Conservation (phyloP, 805 yeast species). For the Metschnikowia baotianmanensis region DNA sequence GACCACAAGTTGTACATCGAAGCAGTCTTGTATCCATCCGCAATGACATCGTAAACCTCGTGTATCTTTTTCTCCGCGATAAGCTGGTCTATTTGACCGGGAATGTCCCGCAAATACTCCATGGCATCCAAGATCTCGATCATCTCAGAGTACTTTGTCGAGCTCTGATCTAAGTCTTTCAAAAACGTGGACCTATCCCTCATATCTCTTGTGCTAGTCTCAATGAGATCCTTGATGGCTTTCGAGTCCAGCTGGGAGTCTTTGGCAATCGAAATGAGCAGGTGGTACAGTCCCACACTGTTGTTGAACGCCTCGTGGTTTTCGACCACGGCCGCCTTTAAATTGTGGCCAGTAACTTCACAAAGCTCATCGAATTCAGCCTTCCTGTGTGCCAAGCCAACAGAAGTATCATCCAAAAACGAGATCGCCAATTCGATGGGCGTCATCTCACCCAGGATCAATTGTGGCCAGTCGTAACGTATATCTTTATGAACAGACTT, state of each 20-base stretch:
- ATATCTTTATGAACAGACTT: constrained; percentile 36
- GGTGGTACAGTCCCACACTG: constrained; percentile 80
- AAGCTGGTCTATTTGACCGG: constrained; percentile 61
- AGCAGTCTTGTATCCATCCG: constrained; percentile 42
- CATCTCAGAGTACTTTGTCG: constrained; percentile 62
- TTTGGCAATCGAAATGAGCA: constrained; percentile 59
- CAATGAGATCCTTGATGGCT: constrained; percentile 48
- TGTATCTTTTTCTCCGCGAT: constrained; percentile 71
- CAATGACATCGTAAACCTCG: constrained; percentile 58
- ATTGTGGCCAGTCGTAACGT: constrained; percentile 45
- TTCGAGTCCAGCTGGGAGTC: constrained; percentile 61
- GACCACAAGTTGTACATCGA: constrained; percentile 55
- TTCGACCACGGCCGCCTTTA: constrained; percentile 72
- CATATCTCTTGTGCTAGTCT: constrained; percentile 48
- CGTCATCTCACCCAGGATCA: constrained; percentile 51
- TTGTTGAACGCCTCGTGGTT: constrained; percentile 83
- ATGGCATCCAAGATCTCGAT: constrained; percentile 68
- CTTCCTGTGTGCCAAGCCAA: constrained; percentile 79
- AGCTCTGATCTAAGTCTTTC: constrained; percentile 61
- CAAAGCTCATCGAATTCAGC: constrained; percentile 65
- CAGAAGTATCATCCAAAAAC: constrained; percentile 80
- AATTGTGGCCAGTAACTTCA: constrained; percentile 50
- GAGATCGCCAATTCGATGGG: constrained; percentile 85
- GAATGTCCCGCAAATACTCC: constrained; percentile 55
- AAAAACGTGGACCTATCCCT: constrained; percentile 55